Evolutionary conservation across 495 filamentous ascomycete species (phyloP).

Genomic region (Aspergillus hancockii): DNA sequence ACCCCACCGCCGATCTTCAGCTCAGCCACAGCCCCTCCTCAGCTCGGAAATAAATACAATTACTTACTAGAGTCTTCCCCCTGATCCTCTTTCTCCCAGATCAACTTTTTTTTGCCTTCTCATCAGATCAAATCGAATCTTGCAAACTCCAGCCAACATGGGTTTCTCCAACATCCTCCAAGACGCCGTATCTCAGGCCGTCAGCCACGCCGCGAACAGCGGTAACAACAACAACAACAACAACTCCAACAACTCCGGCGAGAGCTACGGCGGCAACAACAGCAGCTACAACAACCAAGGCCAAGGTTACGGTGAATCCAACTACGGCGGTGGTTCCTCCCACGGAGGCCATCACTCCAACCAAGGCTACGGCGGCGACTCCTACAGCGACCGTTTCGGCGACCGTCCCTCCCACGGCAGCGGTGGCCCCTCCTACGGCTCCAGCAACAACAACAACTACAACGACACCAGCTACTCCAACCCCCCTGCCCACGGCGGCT

Average conservation of each 20-base stretch:
- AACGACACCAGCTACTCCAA: conserved; percentile 10
- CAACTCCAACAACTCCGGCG: conserved; percentile 6
- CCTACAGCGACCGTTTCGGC: conserved; percentile 11
- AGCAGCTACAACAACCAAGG: conserved; percentile 1
- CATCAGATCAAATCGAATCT: conserved; percentile 1
- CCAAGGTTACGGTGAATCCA: conserved; percentile 10
- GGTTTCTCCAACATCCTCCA: conserved; percentile 16
- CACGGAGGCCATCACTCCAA: conserved; percentile 6
- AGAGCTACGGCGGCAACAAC: conserved; percentile 17
- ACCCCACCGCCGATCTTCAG: not conserved
- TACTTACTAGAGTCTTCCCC: not conserved
- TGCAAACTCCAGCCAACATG: conserved; percentile 13
- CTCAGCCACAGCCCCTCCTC: conserved; percentile 8
- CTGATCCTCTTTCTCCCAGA: not conserved
- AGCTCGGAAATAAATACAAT: not conserved
- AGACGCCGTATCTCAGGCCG: conserved; percentile 1
- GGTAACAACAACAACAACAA: conserved; percentile 4
- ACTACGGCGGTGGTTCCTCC: conserved; percentile 31
- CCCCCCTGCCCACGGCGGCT: conserved; percentile 14
- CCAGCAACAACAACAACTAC: conserved; percentile 4
- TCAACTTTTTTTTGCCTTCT: not conserved
- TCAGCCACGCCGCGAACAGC: not conserved
- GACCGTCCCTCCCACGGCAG: conserved; percentile 13
- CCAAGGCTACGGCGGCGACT: conserved; percentile 14
- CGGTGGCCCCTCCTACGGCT: conserved; percentile 16